Percentiles rank a stretch among this genome's conserved stretches.
These are phyloP conservation scores for Colletotrichum sp. DNA, from an alignment of 2,329 filamentous ascomycete genomes.

Conservation along the genomic window DNA sequence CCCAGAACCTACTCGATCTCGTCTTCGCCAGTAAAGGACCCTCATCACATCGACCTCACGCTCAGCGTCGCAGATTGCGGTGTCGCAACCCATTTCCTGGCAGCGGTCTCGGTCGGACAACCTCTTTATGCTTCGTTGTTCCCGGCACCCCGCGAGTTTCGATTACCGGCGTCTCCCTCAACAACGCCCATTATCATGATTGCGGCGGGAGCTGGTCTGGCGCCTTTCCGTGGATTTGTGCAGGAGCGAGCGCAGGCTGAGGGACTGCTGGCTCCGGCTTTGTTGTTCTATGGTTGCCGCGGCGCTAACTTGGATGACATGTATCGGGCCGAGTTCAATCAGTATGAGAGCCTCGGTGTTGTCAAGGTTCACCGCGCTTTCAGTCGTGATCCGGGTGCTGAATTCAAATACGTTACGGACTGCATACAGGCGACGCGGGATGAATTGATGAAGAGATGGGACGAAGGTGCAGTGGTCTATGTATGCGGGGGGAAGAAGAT, in stretches of 20 bases:
- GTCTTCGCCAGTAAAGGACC: background rate
- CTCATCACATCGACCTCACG: background rate
- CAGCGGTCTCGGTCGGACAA: background rate
- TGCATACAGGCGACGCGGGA: background rate
- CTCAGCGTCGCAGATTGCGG: background rate
- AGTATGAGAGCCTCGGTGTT: background rate
- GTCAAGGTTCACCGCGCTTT: background rate
- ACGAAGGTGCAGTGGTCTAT: background rate
- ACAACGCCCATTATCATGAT: background rate
- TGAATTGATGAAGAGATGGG: background rate
- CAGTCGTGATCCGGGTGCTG: background rate
- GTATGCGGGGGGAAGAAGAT: background rate
- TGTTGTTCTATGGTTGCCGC: background rate
- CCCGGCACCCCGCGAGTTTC: background rate
- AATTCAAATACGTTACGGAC: background rate
- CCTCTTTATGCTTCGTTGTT: background rate
- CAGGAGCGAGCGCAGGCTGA: slow-evolving; percentile 18
- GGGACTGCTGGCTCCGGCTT: background rate
- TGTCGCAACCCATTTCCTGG: background rate
- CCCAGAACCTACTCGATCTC: background rate
- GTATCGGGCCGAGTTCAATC: background rate
- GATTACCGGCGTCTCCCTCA: background rate
- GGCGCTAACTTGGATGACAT: background rate
- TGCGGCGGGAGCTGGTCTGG: background rate
- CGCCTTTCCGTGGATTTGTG: background rate